phyloP scores from a whole-genome alignment of 2,329 filamentous ascomycete genomes.

The Fusarium aywerte region DNA sequence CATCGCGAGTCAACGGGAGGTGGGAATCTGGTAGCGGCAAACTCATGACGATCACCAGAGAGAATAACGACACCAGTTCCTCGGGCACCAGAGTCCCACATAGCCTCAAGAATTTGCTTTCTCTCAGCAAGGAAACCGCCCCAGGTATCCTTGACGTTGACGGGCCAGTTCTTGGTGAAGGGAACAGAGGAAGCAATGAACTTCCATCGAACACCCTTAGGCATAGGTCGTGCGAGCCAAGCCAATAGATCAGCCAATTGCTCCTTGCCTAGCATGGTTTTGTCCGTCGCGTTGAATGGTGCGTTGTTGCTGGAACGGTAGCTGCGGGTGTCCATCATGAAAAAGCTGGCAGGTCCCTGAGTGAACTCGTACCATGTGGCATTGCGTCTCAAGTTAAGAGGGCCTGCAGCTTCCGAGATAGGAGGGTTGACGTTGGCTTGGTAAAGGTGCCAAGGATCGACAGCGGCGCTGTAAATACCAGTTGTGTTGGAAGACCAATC shows the following conservation, averaged over 20 bases:
- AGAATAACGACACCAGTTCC: slow-evolving; percentile 84
- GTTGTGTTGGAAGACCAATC: slow-evolving; percentile 89
- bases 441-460: slow-evolving; percentile 88
- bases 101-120: slow-evolving; percentile 81
- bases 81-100: slow-evolving; percentile 85
- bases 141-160: slow-evolving; percentile 92
- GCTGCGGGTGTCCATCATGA: slow-evolving; percentile 90
- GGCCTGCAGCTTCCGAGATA: slow-evolving; percentile 62
- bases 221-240: slow-evolving; percentile 79
- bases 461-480: slow-evolving; percentile 80
- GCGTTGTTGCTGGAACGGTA: slow-evolving; percentile 78
- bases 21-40: slow-evolving; percentile 85
- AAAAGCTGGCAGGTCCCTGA: slow-evolving; percentile 92
- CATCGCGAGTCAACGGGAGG: slow-evolving; percentile 70
- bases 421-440: slow-evolving; percentile 89
- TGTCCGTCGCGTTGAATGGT: slow-evolving; percentile 70
- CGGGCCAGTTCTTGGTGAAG: slow-evolving; percentile 97
- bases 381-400: slow-evolving; percentile 54
- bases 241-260: slow-evolving; percentile 83
- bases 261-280: slow-evolving; percentile 86
- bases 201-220: slow-evolving; percentile 88
- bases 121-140: slow-evolving; percentile 89
- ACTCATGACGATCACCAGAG: slow-evolving; percentile 95
- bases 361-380: slow-evolving; percentile 90
- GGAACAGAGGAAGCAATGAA: slow-evolving; percentile 90